Percentiles rank a stretch among this genome's conserved stretches.
phyloP scores from a whole-genome alignment of 257 asterid species.

The Solanum sparsipilum region DNA sequence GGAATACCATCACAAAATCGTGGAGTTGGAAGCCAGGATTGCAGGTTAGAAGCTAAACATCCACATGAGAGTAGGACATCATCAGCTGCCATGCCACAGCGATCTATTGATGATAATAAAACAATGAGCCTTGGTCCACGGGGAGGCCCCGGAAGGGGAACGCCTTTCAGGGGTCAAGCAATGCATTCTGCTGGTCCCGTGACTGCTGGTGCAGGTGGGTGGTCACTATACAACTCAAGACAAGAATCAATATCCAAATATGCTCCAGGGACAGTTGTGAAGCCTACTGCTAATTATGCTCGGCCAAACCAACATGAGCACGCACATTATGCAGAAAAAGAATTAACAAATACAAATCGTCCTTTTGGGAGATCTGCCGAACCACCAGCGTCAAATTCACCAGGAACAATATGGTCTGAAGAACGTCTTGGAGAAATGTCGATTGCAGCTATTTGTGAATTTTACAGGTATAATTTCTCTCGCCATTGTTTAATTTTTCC shows the following conservation, averaged over 20 bases:
- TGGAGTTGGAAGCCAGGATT: slow-evolving; percentile 14
- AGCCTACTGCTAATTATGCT: neutral
- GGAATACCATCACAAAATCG: slow-evolving; percentile 5
- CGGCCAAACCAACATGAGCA: neutral
- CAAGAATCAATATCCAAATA: slow-evolving; percentile 2
- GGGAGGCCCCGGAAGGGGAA: slow-evolving; percentile 10
- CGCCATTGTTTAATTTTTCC: neutral
- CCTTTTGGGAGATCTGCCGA: neutral
- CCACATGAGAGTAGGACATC: neutral
- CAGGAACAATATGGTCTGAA: slow-evolving; percentile 4
- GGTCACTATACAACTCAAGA: neutral
- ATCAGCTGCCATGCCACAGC: slow-evolving; percentile 4
- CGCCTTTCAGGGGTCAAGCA: slow-evolving; percentile 6
- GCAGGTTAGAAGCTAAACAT: slow-evolving; percentile 2
- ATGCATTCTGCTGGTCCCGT: slow-evolving; percentile 1
- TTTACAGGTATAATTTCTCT: slow-evolving; percentile 3
- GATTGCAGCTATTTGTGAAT: slow-evolving; percentile 5
- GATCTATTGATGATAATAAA: neutral
- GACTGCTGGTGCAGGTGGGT: neutral
- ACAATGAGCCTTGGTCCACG: slow-evolving; percentile 1
- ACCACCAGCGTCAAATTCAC: neutral
- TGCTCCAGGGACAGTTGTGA: neutral
- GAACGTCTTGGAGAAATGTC: slow-evolving; percentile 4
- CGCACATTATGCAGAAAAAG: neutral
- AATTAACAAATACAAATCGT: neutral